Evolutionary conservation across 1,139 yeast species (phyloP).

Genomic region (Yamadazyma diddensiae): DNA sequence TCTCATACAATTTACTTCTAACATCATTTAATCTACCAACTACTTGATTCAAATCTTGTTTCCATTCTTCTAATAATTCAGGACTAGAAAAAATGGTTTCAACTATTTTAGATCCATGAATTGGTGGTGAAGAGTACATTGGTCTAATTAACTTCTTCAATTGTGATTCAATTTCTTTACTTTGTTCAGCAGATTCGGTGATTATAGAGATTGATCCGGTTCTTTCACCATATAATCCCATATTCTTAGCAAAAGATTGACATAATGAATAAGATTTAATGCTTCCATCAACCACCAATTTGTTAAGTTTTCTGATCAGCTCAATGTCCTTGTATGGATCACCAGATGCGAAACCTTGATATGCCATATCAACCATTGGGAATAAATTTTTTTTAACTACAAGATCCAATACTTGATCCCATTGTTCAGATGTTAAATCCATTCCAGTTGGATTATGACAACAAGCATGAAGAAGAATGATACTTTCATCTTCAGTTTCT

Average conservation of each 20-base stretch:
- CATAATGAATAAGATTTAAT: slow-evolving; percentile 63
- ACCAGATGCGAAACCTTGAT: slow-evolving; percentile 96
- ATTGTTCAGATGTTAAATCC: slow-evolving; percentile 84
- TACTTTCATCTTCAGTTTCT: slow-evolving; percentile 49
- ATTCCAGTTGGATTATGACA: slow-evolving; percentile 99
- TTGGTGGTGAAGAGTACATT: slow-evolving; percentile 90
- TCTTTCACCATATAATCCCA: slow-evolving; percentile 96
- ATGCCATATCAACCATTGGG: slow-evolving; percentile 92
- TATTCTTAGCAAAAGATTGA: slow-evolving; percentile 94
- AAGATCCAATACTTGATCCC: slow-evolving; percentile 68
- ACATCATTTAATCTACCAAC: slow-evolving; percentile 74
- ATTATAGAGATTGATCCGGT: slow-evolving; percentile 82
- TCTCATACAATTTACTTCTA: slow-evolving; percentile 63
- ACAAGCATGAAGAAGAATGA: slow-evolving; percentile 86
- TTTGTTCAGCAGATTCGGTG: slow-evolving; percentile 43
- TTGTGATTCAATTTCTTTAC: slow-evolving; percentile 67
- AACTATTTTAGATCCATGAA: slow-evolving; percentile 89
- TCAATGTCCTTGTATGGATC: slow-evolving; percentile 48
- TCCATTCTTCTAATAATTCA: slow-evolving; percentile 70
- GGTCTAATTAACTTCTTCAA: slow-evolving; percentile 78
- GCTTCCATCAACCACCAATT: slow-evolving; percentile 44
- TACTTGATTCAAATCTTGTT: slow-evolving; percentile 70
- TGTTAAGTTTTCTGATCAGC: slow-evolving; percentile 48
- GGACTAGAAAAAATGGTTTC: slow-evolving; percentile 67
- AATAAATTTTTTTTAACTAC: slow-evolving; percentile 59